These are phyloP conservation scores for Akebia trifoliata DNA, from an alignment of 164 flowering plant genomes.

Conservation along the genomic window DNA sequence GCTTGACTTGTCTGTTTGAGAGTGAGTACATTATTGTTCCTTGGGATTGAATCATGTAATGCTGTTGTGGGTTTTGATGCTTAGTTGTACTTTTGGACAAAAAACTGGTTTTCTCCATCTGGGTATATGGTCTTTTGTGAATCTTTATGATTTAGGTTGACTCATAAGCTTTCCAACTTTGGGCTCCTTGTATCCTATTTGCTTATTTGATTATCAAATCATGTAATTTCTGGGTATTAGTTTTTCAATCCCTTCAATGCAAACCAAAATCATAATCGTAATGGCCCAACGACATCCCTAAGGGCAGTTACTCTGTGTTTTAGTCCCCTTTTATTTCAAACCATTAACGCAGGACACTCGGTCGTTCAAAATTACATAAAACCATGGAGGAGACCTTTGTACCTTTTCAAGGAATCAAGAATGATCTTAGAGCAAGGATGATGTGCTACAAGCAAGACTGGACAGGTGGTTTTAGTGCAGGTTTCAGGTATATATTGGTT, in stretches of 20 bases:
- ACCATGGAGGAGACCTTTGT: conserved; percentile 93
- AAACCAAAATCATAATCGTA: no score
- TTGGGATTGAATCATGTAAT: conserved; percentile 9
- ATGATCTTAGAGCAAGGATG: conserved; percentile 76
- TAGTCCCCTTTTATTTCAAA: background rate
- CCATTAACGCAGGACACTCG: conserved; percentile 7
- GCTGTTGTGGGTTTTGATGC: conserved; percentile 7
- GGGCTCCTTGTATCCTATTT: background rate
- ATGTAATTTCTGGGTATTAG: conserved; percentile 16
- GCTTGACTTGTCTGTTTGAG: conserved; percentile 3
- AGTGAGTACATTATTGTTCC: background rate
- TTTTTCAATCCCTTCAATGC: background rate
- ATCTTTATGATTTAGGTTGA: no score
- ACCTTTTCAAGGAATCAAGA: conserved; percentile 90
- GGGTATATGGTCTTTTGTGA: conserved; percentile 16
- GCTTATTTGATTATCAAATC: background rate
- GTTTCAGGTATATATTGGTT: conserved; percentile 67
- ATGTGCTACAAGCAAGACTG: conserved; percentile 97
- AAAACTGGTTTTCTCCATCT: conserved; percentile 19
- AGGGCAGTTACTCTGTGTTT: no score
- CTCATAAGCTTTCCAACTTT: background rate
- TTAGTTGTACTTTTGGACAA: conserved; percentile 2
- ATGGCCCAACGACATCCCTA: no score
- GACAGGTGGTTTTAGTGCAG: conserved; percentile 89
- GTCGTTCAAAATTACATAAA: background rate